These are phyloP conservation scores for Colletotrichum liaoningense DNA, from an alignment of 2,329 filamentous ascomycete genomes.

Conservation along the genomic window DNA sequence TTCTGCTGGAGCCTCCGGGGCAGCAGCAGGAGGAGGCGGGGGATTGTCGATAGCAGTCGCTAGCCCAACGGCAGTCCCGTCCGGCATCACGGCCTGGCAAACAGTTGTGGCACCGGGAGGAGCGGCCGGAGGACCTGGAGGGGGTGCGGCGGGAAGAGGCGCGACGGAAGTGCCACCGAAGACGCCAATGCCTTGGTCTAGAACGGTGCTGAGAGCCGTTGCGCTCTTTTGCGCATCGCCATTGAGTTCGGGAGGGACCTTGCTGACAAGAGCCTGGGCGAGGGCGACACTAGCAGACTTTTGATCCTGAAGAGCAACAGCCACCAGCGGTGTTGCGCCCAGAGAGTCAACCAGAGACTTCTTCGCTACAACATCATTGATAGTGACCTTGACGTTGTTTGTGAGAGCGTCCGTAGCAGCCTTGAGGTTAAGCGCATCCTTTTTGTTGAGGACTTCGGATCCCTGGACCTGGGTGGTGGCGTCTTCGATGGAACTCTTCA, in stretches of 20 bases:
- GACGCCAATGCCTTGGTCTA: constrained; percentile 20
- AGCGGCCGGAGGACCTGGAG: not conserved
- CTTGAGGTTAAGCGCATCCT: constrained; percentile 19
- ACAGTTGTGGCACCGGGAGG: not conserved
- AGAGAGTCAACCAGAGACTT: constrained; percentile 23
- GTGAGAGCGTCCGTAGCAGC: constrained; percentile 31
- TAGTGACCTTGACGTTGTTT: constrained; percentile 32
- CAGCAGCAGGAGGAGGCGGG: not conserved
- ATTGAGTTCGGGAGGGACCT: constrained; percentile 13
- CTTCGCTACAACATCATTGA: constrained; percentile 29
- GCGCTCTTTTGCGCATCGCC: constrained; percentile 28
- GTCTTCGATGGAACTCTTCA: constrained; percentile 15
- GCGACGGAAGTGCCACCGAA: not conserved
- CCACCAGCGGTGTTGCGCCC: constrained; percentile 30
- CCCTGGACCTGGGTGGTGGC: constrained; percentile 24
- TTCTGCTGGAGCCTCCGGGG: not conserved
- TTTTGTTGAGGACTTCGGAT: not conserved
- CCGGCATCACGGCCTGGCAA: constrained; percentile 2
- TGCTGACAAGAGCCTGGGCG: constrained; percentile 29
- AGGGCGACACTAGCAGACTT: constrained; percentile 25
- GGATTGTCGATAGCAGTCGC: not conserved
- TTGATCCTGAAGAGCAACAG: constrained; percentile 29
- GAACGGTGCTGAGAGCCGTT: constrained; percentile 13
- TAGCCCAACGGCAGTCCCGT: not conserved
- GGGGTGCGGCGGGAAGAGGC: not conserved